Evolutionary conservation across 1,284 basidiomycete species (phyloP).

Genomic region (Cutaneotrichosporon cutaneum): DNA sequence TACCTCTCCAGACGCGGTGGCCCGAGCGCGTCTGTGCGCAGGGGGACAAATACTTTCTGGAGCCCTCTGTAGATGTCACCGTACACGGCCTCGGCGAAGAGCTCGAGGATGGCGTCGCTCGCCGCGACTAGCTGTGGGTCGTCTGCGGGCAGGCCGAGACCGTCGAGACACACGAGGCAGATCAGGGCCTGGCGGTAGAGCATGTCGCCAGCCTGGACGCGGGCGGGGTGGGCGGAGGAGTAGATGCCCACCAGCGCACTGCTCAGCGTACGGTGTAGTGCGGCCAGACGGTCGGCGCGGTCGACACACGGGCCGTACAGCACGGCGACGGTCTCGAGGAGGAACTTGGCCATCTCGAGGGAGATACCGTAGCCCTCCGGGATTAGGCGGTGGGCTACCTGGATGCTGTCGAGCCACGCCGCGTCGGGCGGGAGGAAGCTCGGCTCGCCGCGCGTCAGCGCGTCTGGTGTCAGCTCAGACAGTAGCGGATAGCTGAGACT

Average conservation of each 20-base stretch:
- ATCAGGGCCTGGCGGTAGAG: slow-evolving; percentile 16
- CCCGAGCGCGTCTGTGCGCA: too few relatives aligned
- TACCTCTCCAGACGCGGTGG: too few relatives aligned
- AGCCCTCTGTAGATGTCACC: slow-evolving; percentile 20
- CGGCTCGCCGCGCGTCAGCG: slow-evolving; percentile 7
- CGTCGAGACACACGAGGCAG: slow-evolving; percentile 16
- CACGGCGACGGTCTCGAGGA: slow-evolving; percentile 9
- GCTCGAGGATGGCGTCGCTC: slow-evolving; percentile 20
- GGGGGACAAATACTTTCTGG: too few relatives aligned
- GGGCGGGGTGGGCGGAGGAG: slow-evolving; percentile 15
- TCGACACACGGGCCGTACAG: slow-evolving; percentile 2
- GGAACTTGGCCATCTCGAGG: slow-evolving; percentile 13
- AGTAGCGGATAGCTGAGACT: neutral
- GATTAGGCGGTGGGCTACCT: slow-evolving; percentile 8
- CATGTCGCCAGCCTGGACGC: slow-evolving; percentile 19
- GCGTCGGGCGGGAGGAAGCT: slow-evolving; percentile 11
- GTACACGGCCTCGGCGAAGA: slow-evolving; percentile 18
- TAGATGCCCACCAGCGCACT: slow-evolving; percentile 16
- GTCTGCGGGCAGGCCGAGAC: slow-evolving; percentile 5
- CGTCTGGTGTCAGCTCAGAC: slow-evolving; percentile 1
- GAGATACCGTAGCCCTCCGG: slow-evolving; percentile 17
- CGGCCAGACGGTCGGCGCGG: slow-evolving; percentile 3
- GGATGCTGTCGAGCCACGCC: slow-evolving; percentile 13
- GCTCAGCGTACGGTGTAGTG: slow-evolving; percentile 12
- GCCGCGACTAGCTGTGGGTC: slow-evolving; percentile 10